Base-by-base conservation (phyloP, 2,329 filamentous ascomycete species). In the Thelonectria rubi region DNA sequence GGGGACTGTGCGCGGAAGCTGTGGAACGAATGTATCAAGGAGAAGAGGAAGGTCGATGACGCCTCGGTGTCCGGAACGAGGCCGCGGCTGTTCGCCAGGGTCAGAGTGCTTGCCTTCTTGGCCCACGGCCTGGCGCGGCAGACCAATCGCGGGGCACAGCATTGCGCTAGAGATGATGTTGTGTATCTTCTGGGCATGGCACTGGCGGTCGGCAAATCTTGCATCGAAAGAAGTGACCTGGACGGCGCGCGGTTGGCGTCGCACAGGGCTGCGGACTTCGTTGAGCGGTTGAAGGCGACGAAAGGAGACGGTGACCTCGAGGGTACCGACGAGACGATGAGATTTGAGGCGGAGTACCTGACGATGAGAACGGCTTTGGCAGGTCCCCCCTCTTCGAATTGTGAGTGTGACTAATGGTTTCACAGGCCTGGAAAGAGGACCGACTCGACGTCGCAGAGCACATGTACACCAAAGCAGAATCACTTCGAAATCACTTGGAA, bases 371-470 rank as follows among this genome's bases (percentile, higher is more conserved):
- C 87, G 39, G 82, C 84, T 32, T 74, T 95, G 75, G 92, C 93
- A 77, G 74, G 82, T 51, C 39, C 63, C 7, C 39, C 0, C 15
- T 18, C 4, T 21, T 4, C 61, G 60, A 11, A 24, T 21, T 49
- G 17, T 30, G 42, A 10, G 34, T 49, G 11, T 45, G 30, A 21
- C 71, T 76, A 51, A 74, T 53, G 11, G 34, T 3, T 15, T 48
- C 10, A 17, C 51, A 94, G 92, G 85, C 89, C 30, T 97, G 90
- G 88, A 87, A 88, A 68, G 88, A 93, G 71, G 82, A 86, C 42
- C 86, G 89, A 42, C 80, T 91, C 14, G 91, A 94, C 59, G 84
- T 93, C 49, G 91, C 92, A 26, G 92, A 97, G 56, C 87, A 92
- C 74, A 87, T 95, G 81, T 94, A 90, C 74, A 76, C 76, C 37